Evolutionary conservation across 2,329 filamentous ascomycete genomes (phyloP).

Genomic region (Coccinonectria pachysandricola): DNA sequence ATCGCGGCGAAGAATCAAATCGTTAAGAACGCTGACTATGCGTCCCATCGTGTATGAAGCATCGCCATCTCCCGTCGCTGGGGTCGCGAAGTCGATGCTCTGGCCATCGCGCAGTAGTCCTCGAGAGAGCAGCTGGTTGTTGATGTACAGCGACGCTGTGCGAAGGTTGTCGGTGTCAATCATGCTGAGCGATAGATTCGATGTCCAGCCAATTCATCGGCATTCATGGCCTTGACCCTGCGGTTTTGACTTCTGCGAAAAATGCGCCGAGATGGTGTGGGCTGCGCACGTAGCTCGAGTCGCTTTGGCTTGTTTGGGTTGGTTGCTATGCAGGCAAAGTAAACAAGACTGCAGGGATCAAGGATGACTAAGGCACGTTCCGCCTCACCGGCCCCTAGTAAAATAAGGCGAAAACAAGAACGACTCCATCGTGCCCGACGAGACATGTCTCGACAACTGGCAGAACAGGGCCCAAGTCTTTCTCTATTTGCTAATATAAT

Average conservation of each 20-base stretch:
- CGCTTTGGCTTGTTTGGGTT: slow-evolving; percentile 18
- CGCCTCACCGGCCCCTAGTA: slow-evolving; percentile 1
- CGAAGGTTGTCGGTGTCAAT: slow-evolving; percentile 51
- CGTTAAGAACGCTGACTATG: slow-evolving; percentile 89
- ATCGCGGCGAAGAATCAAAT: slow-evolving; percentile 81
- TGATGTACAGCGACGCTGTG: slow-evolving; percentile 61
- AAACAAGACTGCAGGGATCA: too few relatives aligned
- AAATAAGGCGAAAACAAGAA: slow-evolving; percentile 4
- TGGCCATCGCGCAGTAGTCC: slow-evolving; percentile 58
- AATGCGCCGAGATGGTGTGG: slow-evolving; percentile 3
- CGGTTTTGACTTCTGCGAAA: slow-evolving; percentile 7
- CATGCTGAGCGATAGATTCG: slow-evolving; percentile 27
- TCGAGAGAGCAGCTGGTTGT: slow-evolving; percentile 58
- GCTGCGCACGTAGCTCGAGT: slow-evolving; percentile 11
- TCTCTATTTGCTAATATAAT: slow-evolving; percentile 6
- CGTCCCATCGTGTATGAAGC: slow-evolving; percentile 59
- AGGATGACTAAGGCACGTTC: slow-evolving; percentile 21
- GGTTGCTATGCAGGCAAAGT: slow-evolving; percentile 30
- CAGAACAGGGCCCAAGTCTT: slow-evolving; percentile 12
- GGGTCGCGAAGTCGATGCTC: slow-evolving; percentile 71
- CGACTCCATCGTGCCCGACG: slow-evolving; percentile 5
- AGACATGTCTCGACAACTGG: slow-evolving; percentile 16
- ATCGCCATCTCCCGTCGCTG: slow-evolving; percentile 50
- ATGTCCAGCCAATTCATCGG: slow-evolving; percentile 6
- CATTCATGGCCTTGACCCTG: slow-evolving; percentile 13